Evolutionary conservation across 495 filamentous ascomycete species (phyloP).

Genomic region (Chaetomidium leptoderma): DNA sequence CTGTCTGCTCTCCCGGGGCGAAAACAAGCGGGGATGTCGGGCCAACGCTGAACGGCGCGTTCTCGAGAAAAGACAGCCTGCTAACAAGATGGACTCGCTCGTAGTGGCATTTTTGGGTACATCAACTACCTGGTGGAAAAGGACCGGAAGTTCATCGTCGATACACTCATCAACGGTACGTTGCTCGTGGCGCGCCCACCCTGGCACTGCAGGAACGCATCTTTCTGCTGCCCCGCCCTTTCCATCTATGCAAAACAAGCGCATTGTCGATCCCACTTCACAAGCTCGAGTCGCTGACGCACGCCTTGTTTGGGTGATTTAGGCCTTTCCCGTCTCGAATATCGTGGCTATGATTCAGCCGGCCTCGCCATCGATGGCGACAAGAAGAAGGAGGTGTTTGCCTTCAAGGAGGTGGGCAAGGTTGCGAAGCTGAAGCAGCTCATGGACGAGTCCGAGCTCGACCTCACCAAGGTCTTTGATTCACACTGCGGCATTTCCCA

Average conservation of each 20-base stretch:
- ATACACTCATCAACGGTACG: conserved; percentile 90
- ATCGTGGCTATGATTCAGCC: conserved; percentile 95
- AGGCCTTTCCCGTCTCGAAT: conserved; percentile 83
- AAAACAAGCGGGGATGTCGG: conserved; percentile 4
- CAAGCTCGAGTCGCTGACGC: conserved; percentile 19
- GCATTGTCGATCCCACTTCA: background rate
- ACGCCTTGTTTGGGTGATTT: conserved; percentile 18
- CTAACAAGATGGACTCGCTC: conserved; percentile 5
- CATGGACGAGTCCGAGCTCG: conserved; percentile 75
- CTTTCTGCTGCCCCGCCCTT: conserved; percentile 22
- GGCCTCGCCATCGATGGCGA: conserved; percentile 94
- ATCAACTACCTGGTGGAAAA: conserved; percentile 91
- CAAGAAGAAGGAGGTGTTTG: conserved; percentile 96
- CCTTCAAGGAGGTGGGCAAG: conserved; percentile 99
- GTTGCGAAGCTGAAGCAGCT: conserved; percentile 92
- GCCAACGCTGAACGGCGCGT: background rate
- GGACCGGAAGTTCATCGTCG: conserved; percentile 89
- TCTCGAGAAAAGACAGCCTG: background rate
- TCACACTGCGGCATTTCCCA: conserved; percentile 97
- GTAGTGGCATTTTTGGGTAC: conserved; percentile 97
- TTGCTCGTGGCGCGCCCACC: conserved; percentile 1
- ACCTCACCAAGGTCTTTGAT: conserved; percentile 88
- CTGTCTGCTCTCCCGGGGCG: background rate
- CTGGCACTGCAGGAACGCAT: conserved; percentile 5
- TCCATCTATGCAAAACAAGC: conserved; percentile 22